Percentiles rank a stretch among this genome's conserved stretches.
Evolutionary conservation across 192 early-diverging fungal genomes (phyloP).

Genomic region (Dissophora globulifera): DNA sequence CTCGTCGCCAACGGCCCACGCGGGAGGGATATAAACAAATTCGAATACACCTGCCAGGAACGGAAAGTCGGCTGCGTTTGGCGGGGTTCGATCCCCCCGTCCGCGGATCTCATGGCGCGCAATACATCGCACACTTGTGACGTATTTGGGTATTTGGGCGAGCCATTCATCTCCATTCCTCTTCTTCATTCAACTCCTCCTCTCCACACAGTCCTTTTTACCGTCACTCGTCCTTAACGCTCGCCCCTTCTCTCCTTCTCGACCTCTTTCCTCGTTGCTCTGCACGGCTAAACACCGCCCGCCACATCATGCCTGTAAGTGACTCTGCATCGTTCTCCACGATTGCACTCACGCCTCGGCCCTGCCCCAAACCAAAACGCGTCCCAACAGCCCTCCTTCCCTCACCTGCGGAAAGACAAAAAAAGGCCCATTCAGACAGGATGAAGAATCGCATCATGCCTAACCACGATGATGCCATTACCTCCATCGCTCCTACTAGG

Average conservation of each 20-base stretch:
- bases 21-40: no score
- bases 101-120: not conserved
- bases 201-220: not conserved
- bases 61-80: not conserved
- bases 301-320: slow-evolving; percentile 41
- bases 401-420: no score
- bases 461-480: not conserved
- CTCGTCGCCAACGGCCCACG: no score
- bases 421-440: not conserved
- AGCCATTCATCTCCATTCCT: not conserved
- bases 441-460: not conserved
- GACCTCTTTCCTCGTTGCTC: not conserved
- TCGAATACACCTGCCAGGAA: no score
- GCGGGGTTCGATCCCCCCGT: slow-evolving; percentile 3
- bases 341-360: not conserved
- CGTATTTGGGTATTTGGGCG: slow-evolving; percentile 24
- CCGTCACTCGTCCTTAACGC: no score
- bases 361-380: no score
- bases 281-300: not conserved
- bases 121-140: slow-evolving; percentile 5
- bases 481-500: slow-evolving; percentile 55
- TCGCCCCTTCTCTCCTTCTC: no score
- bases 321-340: not conserved
- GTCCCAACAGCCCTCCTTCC: no score
- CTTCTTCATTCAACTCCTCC: slow-evolving; percentile 1